These are phyloP conservation scores for Schwanniomyces vanrijiae DNA, from an alignment of 805 yeast genomes.

Conservation along the genomic window DNA sequence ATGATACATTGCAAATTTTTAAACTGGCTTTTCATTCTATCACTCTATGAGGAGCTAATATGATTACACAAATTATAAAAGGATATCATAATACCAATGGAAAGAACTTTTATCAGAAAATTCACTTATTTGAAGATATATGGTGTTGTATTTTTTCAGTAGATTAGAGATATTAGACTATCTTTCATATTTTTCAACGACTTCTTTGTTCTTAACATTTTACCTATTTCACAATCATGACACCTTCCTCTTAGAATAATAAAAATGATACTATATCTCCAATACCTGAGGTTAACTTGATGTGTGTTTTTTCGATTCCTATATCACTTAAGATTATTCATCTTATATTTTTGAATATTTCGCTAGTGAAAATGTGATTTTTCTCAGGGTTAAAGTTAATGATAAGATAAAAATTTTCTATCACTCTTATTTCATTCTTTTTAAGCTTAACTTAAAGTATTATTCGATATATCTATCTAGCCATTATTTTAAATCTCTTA, in stretches of 20 bases:
- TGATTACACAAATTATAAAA: conserved; percentile 8
- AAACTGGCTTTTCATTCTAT: conserved; percentile 10
- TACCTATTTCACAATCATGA: conserved; percentile 26
- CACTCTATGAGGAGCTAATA: conserved; percentile 8
- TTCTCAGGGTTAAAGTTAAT: conserved; percentile 10
- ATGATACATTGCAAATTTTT: conserved; percentile 14
- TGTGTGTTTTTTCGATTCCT: conserved; percentile 31
- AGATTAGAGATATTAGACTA: conserved; percentile 18
- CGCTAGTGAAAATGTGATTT: conserved; percentile 5
- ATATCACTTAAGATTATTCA: conserved; percentile 36
- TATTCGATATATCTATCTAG: no score
- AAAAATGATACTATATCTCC: conserved; percentile 30
- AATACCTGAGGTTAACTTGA: conserved; percentile 27
- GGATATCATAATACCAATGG: conserved; percentile 10
- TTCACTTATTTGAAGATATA: conserved; percentile 28
- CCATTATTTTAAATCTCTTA: no score
- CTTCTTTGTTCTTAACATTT: conserved; percentile 14
- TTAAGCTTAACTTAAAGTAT: no score
- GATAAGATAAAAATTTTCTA: conserved; percentile 9
- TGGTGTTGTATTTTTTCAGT: conserved; percentile 18
- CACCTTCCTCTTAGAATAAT: conserved; percentile 25
- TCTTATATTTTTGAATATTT: conserved; percentile 26
- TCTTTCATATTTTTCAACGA: conserved; percentile 20
- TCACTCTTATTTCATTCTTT: conserved; percentile 1
- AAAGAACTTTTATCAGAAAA: conserved; percentile 12